Conservation (phyloP, 2,329 filamentous ascomycete species). For the Alternaria alternata region DNA sequence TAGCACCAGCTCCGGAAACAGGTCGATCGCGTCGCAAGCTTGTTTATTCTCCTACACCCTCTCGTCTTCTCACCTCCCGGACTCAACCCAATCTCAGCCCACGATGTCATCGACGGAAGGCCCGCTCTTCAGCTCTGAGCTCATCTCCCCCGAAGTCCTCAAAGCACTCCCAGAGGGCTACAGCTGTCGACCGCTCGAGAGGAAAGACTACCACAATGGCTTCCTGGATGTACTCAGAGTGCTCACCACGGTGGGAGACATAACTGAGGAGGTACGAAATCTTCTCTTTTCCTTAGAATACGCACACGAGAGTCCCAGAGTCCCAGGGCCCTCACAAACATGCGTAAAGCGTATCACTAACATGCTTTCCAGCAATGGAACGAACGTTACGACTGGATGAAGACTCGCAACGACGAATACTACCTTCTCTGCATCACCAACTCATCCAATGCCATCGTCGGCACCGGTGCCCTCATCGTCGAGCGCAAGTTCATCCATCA, state of each 20-base stretch:
- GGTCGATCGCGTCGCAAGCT: neutral
- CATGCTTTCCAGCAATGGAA: slow-evolving; percentile 62
- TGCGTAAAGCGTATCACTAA: neutral
- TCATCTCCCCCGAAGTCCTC: slow-evolving; percentile 80
- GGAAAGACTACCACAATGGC: slow-evolving; percentile 78
- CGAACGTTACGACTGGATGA: slow-evolving; percentile 84
- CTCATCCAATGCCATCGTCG: slow-evolving; percentile 75
- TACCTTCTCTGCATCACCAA: slow-evolving; percentile 89
- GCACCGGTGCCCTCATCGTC: slow-evolving; percentile 86
- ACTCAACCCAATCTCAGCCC: neutral
- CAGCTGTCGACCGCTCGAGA: slow-evolving; percentile 79
- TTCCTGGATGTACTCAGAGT: slow-evolving; percentile 93
- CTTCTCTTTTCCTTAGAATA: neutral
- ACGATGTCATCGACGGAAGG: slow-evolving; percentile 35
- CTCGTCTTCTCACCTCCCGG: neutral
- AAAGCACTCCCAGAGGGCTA: slow-evolving; percentile 81
- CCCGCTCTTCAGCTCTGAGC: slow-evolving; percentile 77
- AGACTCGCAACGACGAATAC: slow-evolving; percentile 76
- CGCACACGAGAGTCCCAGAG: neutral
- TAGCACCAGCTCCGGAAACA: neutral
- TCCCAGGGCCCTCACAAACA: neutral
- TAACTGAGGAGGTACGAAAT: slow-evolving; percentile 66
- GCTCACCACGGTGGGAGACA: slow-evolving; percentile 90
- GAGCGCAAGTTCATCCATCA: slow-evolving; percentile 94
- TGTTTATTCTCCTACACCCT: neutral